phyloP scores from a whole-genome alignment of 768 basidiomycete species.

The Pleurotus tuoliensis region DNA sequence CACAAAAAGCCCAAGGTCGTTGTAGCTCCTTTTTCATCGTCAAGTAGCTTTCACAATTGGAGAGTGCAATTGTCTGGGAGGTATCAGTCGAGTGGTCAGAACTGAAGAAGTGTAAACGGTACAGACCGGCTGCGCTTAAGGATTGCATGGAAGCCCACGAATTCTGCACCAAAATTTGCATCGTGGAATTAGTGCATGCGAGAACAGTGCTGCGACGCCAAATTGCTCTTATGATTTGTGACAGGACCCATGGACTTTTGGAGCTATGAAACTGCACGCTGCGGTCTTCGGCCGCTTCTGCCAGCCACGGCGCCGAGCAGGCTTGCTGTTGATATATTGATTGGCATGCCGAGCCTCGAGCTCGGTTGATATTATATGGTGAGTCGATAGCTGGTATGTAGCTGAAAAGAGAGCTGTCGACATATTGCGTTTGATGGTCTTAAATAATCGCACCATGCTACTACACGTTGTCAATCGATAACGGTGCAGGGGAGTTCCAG shows the following conservation, averaged over 20 bases:
- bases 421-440: not conserved
- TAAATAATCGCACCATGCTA: not conserved
- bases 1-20: not conserved
- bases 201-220: conserved; percentile 5
- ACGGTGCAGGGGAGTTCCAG: not conserved
- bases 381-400: not conserved
- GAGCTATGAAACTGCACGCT: conserved; percentile 1
- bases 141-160: conserved; percentile 1
- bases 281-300: conserved; percentile 1
- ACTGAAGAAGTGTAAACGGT: not conserved
- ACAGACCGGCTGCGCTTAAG: not conserved
- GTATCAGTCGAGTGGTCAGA: not conserved
- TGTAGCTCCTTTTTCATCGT: not conserved
- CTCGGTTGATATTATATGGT: not conserved
- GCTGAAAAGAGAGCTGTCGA: not conserved
- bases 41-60: not conserved
- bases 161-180: not conserved
- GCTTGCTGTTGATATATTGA: not conserved
- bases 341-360: too few relatives aligned
- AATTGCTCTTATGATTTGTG: conserved; percentile 4
- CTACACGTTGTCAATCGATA: conserved; percentile 6
- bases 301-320: conserved; percentile 2
- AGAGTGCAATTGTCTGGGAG: not conserved
- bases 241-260: conserved; percentile 7
- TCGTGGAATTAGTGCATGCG: conserved; percentile 2